Conservation (phyloP, 495 filamentous ascomycete species). For the Clavariopsis aquatica region DNA sequence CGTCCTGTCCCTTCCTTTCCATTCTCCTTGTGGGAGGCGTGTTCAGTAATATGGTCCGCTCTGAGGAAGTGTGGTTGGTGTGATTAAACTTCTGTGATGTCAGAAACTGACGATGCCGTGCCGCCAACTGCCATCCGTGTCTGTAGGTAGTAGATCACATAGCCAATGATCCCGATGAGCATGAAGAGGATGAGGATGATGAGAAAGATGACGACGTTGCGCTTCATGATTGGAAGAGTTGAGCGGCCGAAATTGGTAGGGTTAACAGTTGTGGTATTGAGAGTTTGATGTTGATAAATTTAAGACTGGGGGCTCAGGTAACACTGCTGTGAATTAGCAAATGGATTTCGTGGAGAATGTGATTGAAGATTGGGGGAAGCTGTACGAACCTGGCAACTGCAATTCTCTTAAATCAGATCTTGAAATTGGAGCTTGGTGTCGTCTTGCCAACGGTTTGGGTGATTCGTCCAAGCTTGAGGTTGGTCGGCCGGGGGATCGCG, state of each 20-base stretch:
- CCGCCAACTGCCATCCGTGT: conserved; percentile 40
- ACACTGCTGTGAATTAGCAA: not conserved
- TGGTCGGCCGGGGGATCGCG: not conserved
- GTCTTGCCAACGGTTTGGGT: not conserved
- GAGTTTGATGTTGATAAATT: not conserved
- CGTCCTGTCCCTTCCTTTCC: not conserved
- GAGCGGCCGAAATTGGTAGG: no score
- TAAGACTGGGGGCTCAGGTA: not conserved
- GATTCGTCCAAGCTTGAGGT: not conserved
- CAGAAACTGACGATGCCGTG: conserved; percentile 27
- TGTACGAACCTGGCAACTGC: not conserved
- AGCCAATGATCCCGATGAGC: conserved; percentile 46
- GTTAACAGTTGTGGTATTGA: conserved; percentile 5
- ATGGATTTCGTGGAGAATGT: not conserved
- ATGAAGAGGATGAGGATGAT: conserved; percentile 52
- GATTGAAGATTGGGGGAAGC: not conserved
- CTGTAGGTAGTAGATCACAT: conserved; percentile 46
- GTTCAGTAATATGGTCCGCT: not conserved
- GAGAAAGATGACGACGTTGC: conserved; percentile 51
- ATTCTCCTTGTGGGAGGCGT: no score
- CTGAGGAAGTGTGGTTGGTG: not conserved
- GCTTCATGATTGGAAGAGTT: conserved; percentile 43
- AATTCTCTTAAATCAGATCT: not conserved
- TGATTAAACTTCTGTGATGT: conserved; percentile 25
- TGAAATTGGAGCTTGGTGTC: not conserved